phyloP scores from a whole-genome alignment of 805 yeast species.

The Ogataea dorogensis region DNA sequence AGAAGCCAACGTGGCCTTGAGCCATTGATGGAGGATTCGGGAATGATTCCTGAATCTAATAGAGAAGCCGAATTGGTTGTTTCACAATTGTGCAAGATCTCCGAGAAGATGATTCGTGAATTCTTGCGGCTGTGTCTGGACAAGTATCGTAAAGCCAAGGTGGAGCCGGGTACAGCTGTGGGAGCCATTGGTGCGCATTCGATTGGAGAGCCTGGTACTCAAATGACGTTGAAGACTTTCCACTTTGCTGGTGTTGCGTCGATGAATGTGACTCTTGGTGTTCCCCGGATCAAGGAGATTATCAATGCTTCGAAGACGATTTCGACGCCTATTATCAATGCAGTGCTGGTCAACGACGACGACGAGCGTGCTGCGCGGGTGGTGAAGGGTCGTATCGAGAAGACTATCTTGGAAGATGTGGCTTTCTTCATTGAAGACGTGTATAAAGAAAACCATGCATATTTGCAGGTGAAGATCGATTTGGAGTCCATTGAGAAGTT shows the following conservation, averaged over 20 bases:
- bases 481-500: conserved; percentile 79
- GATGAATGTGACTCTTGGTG: conserved; percentile 98
- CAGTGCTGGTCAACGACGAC: conserved; percentile 84
- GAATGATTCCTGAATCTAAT: conserved; percentile 26
- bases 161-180: conserved; percentile 98
- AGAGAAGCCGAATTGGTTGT: conserved; percentile 44
- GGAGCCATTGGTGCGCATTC: conserved; percentile 99
- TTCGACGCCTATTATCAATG: conserved; percentile 95
- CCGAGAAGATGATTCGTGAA: conserved; percentile 54
- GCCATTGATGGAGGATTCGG: conserved; percentile 40
- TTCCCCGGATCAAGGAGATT: conserved; percentile 98
- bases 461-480: conserved; percentile 78
- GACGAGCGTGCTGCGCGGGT: conserved; percentile 99
- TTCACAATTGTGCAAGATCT: conserved; percentile 64
- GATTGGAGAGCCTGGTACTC: conserved; percentile 99
- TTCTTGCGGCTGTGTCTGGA: conserved; percentile 75
- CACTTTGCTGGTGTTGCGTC: conserved; percentile 99
- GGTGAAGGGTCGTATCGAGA: conserved; percentile 95
- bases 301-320: conserved; percentile 94
- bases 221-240: conserved; percentile 81
- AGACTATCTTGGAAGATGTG: conserved; percentile 82
- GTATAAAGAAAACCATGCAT: conserved; percentile 75
- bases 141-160: conserved; percentile 86
- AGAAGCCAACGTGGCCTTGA: conserved; percentile 52
- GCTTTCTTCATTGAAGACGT: conserved; percentile 92